A percentile compares a stretch with the other conserved stretches of the same genome.
These are phyloP conservation scores for Neurospora tetraspora DNA, from an alignment of 495 filamentous ascomycete genomes.

Conservation along the genomic window DNA sequence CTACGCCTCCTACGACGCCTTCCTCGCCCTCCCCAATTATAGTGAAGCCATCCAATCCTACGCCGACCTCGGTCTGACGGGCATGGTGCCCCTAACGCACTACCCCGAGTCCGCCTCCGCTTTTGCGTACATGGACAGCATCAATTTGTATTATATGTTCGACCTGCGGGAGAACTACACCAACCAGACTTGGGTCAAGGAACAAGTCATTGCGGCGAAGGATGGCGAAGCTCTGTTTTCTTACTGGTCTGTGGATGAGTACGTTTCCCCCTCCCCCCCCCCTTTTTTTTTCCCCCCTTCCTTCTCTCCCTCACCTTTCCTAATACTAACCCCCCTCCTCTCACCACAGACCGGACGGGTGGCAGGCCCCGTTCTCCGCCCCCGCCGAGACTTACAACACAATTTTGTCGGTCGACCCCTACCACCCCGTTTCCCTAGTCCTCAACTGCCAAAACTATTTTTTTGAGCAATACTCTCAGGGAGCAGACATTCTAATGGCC, in stretches of 20 bases:
- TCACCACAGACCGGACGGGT: slow-evolving; percentile 44
- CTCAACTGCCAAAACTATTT: slow-evolving; percentile 66
- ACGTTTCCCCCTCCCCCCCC: no score
- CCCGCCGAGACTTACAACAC: slow-evolving; percentile 26
- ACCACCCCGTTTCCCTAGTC: slow-evolving; percentile 55
- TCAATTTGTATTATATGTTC: slow-evolving; percentile 55
- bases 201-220: slow-evolving; percentile 42
- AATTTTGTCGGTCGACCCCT: slow-evolving; percentile 45
- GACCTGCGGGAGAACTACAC: slow-evolving; percentile 53
- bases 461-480: slow-evolving; percentile 48
- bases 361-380: slow-evolving; percentile 45
- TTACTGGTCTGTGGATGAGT: slow-evolving; percentile 60
- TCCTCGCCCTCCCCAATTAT: slow-evolving; percentile 33
- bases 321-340: no score
- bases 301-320: no score
- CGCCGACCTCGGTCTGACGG: slow-evolving; percentile 38
- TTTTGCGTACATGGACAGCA: slow-evolving; percentile 44
- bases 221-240: slow-evolving; percentile 46
- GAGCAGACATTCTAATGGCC: slow-evolving; percentile 56
- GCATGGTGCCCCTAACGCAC: slow-evolving; percentile 30
- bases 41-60: slow-evolving; percentile 35
- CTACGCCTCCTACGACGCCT: slow-evolving; percentile 51
- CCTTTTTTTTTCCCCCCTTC: no score
- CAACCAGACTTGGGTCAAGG: slow-evolving; percentile 41
- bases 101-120: slow-evolving; percentile 33